Evolutionary conservation across 371 early-diverging fungal genomes (phyloP).

Genomic region (Apophysomyces sp.): DNA sequence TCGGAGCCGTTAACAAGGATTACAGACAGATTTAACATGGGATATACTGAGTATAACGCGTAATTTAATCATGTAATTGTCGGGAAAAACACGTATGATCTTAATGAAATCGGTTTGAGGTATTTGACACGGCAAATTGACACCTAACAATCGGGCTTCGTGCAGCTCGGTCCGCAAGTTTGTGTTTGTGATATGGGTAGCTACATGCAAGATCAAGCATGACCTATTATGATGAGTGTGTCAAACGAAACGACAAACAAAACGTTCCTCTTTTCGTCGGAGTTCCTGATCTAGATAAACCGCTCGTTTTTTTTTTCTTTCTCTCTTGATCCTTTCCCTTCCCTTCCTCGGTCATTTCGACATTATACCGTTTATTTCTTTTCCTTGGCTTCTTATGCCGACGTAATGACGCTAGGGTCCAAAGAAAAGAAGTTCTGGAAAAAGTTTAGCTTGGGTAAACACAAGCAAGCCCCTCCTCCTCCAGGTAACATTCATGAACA

Average conservation of each 20-base stretch:
- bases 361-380: background rate
- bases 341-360: background rate
- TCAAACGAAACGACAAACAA: background rate
- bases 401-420: slow-evolving; percentile 1
- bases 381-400: slow-evolving; percentile 3
- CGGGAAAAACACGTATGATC: too few relatives aligned
- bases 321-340: background rate
- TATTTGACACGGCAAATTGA: too few relatives aligned
- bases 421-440: slow-evolving; percentile 3
- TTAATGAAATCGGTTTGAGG: too few relatives aligned
- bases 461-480: background rate
- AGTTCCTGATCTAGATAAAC: slow-evolving; percentile 1
- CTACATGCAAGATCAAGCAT: background rate
- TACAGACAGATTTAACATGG: too few relatives aligned
- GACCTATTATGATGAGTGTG: background rate
- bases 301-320: background rate
- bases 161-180: too few relatives aligned
- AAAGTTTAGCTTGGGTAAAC: slow-evolving; percentile 2
- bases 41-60: too few relatives aligned
- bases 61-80: too few relatives aligned
- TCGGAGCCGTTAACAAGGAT: too few relatives aligned
- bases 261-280: background rate
- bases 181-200: too few relatives aligned
- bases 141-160: too few relatives aligned
- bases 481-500: background rate